Conservation (phyloP, 2,329 filamentous ascomycete species). For the Ophiostoma pallidulum region DNA sequence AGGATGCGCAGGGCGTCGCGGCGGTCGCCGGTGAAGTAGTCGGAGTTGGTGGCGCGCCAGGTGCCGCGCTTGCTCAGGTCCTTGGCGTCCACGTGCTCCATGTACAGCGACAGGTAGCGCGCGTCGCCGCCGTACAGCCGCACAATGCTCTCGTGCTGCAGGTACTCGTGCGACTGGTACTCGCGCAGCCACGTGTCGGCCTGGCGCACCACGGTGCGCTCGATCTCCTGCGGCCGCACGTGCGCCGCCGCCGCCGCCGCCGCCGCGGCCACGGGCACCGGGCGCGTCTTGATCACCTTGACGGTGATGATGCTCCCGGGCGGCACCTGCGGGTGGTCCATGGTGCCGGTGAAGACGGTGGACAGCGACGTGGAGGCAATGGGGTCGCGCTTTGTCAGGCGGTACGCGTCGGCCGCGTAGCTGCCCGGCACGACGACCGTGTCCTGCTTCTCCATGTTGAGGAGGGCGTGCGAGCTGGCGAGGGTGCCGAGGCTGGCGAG, state of each 20-base stretch:
- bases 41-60: constrained; percentile 39
- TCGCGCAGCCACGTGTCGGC: constrained; percentile 52
- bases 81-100: constrained; percentile 50
- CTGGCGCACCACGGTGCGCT: constrained; percentile 48
- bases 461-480: constrained; percentile 38
- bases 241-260: constrained; percentile 24
- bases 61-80: constrained; percentile 40
- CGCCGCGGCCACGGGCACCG: constrained; percentile 23
- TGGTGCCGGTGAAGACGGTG: constrained; percentile 41
- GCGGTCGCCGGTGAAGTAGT: constrained; percentile 41
- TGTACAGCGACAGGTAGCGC: constrained; percentile 49
- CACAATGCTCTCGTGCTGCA: constrained; percentile 49
- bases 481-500: constrained; percentile 28
- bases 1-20: constrained; percentile 44
- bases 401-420: constrained; percentile 43
- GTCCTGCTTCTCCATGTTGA: constrained; percentile 41
- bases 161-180: constrained; percentile 44
- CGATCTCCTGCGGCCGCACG: constrained; percentile 39
- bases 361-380: constrained; percentile 47
- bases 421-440: constrained; percentile 40
- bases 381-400: constrained; percentile 45
- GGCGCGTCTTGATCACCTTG: constrained; percentile 49
- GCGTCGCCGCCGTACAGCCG: constrained; percentile 50
- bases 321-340: constrained; percentile 39
- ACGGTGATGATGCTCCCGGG: constrained; percentile 48